These are phyloP conservation scores for Syzygium jambos DNA, from an alignment of 345 rosid genomes.

Conservation along the genomic window DNA sequence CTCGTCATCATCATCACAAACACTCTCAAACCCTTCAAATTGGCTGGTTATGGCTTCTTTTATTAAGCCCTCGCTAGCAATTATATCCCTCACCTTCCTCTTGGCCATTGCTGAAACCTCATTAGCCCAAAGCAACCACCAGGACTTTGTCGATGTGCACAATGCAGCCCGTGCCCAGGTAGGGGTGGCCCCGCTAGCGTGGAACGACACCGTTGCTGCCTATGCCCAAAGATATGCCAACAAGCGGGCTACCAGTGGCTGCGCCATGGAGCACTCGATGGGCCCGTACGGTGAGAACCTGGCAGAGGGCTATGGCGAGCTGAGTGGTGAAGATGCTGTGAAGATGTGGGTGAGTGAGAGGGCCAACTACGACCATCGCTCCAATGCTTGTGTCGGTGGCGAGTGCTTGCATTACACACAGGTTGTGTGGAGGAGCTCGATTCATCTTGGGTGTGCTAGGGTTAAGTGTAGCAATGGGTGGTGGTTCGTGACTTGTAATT, in stretches of 20 bases:
- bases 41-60: background rate
- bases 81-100: background rate
- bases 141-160: constrained; percentile 37
- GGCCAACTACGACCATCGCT: constrained; percentile 25
- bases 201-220: constrained; percentile 38
- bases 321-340: constrained; percentile 28
- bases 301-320: constrained; percentile 28
- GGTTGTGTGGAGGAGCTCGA: constrained; percentile 53
- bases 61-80: background rate
- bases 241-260: constrained; percentile 7
- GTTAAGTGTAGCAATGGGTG: constrained; percentile 46
- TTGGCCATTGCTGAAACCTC: background rate
- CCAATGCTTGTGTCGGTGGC: constrained; percentile 35
- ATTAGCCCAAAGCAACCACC: constrained; percentile 15
- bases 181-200: constrained; percentile 25
- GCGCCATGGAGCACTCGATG: constrained; percentile 34
- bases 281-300: constrained; percentile 61
- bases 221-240: constrained; percentile 35
- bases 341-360: constrained; percentile 46
- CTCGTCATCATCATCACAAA: background rate
- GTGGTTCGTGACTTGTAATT: constrained; percentile 50
- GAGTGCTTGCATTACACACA: constrained; percentile 69
- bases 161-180: constrained; percentile 31
- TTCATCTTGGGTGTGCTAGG: constrained; percentile 61
- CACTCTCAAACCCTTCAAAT: background rate